phyloP scores from a whole-genome alignment of 495 filamentous ascomycete species.

The Annulohypoxylon bovei region DNA sequence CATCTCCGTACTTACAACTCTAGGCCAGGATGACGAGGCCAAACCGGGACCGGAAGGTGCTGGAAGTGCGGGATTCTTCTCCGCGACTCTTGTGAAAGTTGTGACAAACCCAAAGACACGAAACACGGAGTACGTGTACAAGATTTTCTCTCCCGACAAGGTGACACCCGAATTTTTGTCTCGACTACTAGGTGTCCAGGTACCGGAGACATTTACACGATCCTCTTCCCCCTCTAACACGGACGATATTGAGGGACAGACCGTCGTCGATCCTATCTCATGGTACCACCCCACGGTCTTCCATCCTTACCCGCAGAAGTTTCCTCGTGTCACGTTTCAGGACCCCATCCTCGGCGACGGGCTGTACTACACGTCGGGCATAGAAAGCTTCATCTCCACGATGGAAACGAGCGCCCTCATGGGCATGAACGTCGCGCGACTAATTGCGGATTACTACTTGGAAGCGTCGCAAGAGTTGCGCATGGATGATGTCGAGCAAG shows the following conservation, averaged over 20 bases:
- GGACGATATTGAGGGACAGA: conserved; percentile 10
- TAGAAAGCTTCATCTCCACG: conserved; percentile 94
- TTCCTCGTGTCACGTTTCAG: conserved; percentile 88
- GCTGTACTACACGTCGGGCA: conserved; percentile 91
- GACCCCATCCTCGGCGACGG: conserved; percentile 72
- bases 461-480: conserved; percentile 15
- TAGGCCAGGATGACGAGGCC: conserved; percentile 65
- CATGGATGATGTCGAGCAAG: conserved; percentile 14
- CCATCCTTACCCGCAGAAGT: conserved; percentile 84
- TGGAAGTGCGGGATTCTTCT: conserved; percentile 83
- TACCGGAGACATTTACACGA: conserved; percentile 51
- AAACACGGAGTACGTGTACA: conserved; percentile 83
- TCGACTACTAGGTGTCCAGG: conserved; percentile 57
- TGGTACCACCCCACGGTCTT: conserved; percentile 81
- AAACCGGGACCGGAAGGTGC: conserved; percentile 62
- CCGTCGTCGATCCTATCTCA: conserved; percentile 63
- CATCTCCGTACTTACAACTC: conserved; percentile 81
- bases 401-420: conserved; percentile 98
- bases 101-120: conserved; percentile 65
- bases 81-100: conserved; percentile 79
- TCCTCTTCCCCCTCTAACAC: not conserved
- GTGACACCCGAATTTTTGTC: conserved; percentile 72
- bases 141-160: conserved; percentile 86
- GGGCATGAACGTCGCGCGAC: conserved; percentile 90
- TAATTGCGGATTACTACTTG: conserved; percentile 71